These are phyloP conservation scores for Cladobotryum protrusum DNA, from an alignment of 2,329 filamentous ascomycete species.

Conservation along the genomic window DNA sequence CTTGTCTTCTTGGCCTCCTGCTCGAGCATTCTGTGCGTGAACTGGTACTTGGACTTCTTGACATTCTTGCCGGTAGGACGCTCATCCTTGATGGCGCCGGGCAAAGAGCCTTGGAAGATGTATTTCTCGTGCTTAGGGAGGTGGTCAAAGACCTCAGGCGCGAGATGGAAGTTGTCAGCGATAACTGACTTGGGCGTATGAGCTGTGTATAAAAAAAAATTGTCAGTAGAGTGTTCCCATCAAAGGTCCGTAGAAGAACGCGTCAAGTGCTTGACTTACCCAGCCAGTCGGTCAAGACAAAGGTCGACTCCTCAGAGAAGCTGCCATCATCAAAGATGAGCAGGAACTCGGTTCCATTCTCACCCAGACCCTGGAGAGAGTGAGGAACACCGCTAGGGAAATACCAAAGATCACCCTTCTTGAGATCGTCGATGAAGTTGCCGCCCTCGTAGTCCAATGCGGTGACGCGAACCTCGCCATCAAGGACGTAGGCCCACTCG, in stretches of 20 bases:
- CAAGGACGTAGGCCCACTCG: constrained; percentile 71
- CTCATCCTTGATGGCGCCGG: constrained; percentile 60
- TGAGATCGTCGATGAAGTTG: constrained; percentile 70
- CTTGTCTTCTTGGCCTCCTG: constrained; percentile 60
- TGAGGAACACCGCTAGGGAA: constrained; percentile 74
- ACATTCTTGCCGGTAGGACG: constrained; percentile 54
- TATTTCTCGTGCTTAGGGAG: constrained; percentile 65
- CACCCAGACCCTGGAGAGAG: constrained; percentile 64
- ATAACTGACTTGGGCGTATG: constrained; percentile 68
- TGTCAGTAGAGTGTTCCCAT: background rate
- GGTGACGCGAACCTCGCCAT: constrained; percentile 64
- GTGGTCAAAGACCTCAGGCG: constrained; percentile 62
- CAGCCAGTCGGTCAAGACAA: constrained; percentile 68
- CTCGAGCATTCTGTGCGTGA: constrained; percentile 65
- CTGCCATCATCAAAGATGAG: constrained; percentile 44
- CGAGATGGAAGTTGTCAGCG: constrained; percentile 68
- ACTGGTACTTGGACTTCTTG: constrained; percentile 61
- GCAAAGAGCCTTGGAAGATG: constrained; percentile 66
- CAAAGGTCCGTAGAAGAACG: background rate
- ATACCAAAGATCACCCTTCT: constrained; percentile 74
- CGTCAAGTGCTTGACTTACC: constrained; percentile 32
- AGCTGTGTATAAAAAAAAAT: constrained; percentile 30
- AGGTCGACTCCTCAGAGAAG: constrained; percentile 60
- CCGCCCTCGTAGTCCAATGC: constrained; percentile 69
- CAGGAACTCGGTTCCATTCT: constrained; percentile 50